A percentile compares a stretch with the other conserved stretches of the same genome.
These are phyloP conservation scores for Trypanosoma grayi DNA, from an alignment of 208 protist genomes.

Conservation along the genomic window DNA sequence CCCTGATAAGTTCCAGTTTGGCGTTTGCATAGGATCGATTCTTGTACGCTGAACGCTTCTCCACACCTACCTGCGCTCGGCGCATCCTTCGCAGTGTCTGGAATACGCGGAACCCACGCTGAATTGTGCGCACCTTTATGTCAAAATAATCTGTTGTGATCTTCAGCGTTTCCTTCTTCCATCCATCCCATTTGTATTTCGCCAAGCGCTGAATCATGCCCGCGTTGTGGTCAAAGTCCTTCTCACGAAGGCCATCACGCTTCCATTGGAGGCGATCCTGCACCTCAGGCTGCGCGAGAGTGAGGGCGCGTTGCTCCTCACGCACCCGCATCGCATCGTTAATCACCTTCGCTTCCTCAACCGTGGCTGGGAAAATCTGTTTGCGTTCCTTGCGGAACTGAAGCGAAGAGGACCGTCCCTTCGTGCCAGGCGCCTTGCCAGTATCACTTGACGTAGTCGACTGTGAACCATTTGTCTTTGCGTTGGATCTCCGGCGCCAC, in stretches of 20 bases:
- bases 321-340: slow-evolving; percentile 55
- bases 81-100: slow-evolving; percentile 46
- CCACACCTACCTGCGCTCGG: not conserved
- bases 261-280: slow-evolving; percentile 67
- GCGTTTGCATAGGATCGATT: slow-evolving; percentile 32
- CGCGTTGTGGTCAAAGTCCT: slow-evolving; percentile 85
- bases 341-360: slow-evolving; percentile 46
- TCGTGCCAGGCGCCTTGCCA: not conserved
- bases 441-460: not conserved
- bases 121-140: slow-evolving; percentile 58
- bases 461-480: not conserved
- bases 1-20: slow-evolving; percentile 40
- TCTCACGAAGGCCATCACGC: slow-evolving; percentile 50
- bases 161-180: slow-evolving; percentile 43
- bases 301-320: slow-evolving; percentile 21
- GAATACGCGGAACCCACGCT: slow-evolving; percentile 70
- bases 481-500: slow-evolving; percentile 34
- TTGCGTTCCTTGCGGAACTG: slow-evolving; percentile 46
- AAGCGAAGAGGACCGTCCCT: slow-evolving; percentile 25
- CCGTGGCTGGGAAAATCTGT: slow-evolving; percentile 31
- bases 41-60: slow-evolving; percentile 23
- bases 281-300: slow-evolving; percentile 45
- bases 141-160: slow-evolving; percentile 68
- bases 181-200: slow-evolving; percentile 30
- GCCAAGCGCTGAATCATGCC: slow-evolving; percentile 78